phyloP scores from a whole-genome alignment of 495 filamentous ascomycete genomes.

The Lasiosphaeriaceae sp. region DNA sequence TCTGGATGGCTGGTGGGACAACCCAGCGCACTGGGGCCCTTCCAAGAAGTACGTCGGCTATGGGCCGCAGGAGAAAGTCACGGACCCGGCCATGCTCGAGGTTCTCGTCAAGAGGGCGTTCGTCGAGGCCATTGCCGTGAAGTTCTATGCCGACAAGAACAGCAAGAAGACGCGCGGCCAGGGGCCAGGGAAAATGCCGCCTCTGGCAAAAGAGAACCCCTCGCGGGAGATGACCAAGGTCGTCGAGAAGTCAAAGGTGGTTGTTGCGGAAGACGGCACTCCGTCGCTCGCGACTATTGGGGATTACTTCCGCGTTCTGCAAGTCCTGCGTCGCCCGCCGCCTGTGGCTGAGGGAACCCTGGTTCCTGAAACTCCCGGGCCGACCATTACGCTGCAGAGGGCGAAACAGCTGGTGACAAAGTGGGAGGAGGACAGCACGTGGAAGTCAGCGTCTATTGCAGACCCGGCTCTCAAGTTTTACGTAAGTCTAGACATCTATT shows the following conservation, averaged over 20 bases:
- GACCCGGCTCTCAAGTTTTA: constrained; percentile 67
- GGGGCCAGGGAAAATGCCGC: background rate
- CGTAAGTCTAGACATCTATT: no score
- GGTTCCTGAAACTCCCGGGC: background rate
- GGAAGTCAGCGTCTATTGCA: constrained; percentile 52
- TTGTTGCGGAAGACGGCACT: constrained; percentile 16
- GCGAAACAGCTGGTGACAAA: constrained; percentile 24
- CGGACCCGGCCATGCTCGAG: constrained; percentile 38
- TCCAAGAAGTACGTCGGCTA: constrained; percentile 37
- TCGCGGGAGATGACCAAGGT: constrained; percentile 12
- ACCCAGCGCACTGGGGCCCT: constrained; percentile 37
- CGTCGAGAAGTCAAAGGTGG: constrained; percentile 7
- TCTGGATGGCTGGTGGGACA: constrained; percentile 47
- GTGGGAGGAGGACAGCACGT: constrained; percentile 40
- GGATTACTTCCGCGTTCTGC: constrained; percentile 2
- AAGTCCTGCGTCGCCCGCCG: constrained; percentile 6
- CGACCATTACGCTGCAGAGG: constrained; percentile 18
- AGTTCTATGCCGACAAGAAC: constrained; percentile 30
- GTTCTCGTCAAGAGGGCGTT: constrained; percentile 54
- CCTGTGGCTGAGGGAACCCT: constrained; percentile 1
- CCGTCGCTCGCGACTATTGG: constrained; percentile 19
- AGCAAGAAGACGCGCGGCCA: constrained; percentile 15
- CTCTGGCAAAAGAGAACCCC: no score
- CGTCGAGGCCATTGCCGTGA: constrained; percentile 54
- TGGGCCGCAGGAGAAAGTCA: constrained; percentile 32